phyloP scores from a whole-genome alignment of 2,329 filamentous ascomycete genomes.

The Penicillium sclerotigenum region DNA sequence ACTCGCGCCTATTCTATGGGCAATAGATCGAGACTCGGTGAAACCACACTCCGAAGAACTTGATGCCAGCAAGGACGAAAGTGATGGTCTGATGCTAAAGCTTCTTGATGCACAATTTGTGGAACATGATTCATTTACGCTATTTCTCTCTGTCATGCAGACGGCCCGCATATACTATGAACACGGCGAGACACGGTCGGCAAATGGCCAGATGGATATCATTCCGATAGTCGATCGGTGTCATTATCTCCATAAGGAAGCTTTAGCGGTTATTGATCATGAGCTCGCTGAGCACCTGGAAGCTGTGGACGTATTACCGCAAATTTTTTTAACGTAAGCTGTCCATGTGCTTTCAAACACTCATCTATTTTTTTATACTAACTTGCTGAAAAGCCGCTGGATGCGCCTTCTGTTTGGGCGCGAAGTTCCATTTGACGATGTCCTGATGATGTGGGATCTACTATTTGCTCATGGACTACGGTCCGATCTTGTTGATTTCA shows the following conservation, averaged over 20 bases:
- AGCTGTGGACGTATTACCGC: constrained; percentile 83
- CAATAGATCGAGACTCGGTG: constrained; percentile 77
- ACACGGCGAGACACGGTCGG: constrained; percentile 50
- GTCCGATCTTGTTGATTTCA: constrained; percentile 76
- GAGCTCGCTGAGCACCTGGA: constrained; percentile 77
- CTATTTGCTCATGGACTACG: constrained; percentile 82
- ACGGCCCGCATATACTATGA: constrained; percentile 85
- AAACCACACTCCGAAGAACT: constrained; percentile 42
- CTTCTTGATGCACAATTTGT: constrained; percentile 70
- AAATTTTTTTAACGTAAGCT: constrained; percentile 87
- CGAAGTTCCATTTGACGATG: constrained; percentile 84
- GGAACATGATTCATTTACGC: constrained; percentile 84
- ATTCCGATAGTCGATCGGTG: constrained; percentile 82
- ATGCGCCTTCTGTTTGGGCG: constrained; percentile 87
- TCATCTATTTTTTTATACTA: constrained; percentile 2
- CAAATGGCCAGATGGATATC: constrained; percentile 47
- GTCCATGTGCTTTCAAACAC: background rate
- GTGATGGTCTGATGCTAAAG: constrained; percentile 58
- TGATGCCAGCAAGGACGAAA: constrained; percentile 8
- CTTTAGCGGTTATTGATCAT: constrained; percentile 75
- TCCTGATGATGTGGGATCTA: constrained; percentile 83
- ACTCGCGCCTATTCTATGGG: constrained; percentile 82
- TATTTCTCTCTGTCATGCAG: constrained; percentile 87
- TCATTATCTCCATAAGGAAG: constrained; percentile 78
- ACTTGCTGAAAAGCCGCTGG: constrained; percentile 65